Evolutionary conservation across 2,329 filamentous ascomycete genomes (phyloP).

Genomic region (Colletotrichum kahawae): DNA sequence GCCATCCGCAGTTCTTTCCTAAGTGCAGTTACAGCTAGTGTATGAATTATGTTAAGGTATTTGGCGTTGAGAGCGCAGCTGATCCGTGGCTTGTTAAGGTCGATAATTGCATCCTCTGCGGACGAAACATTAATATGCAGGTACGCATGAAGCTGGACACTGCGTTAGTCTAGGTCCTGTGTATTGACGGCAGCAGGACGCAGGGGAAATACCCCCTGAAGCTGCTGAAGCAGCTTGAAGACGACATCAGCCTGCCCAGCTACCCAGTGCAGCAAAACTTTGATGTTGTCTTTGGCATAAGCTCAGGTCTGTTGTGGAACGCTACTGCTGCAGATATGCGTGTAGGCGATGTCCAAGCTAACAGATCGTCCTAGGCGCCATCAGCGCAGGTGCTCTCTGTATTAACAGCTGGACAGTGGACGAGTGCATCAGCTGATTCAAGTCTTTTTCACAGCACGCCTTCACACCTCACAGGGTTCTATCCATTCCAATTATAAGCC

Average conservation of each 20-base stretch:
- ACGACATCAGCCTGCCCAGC: constrained; percentile 12
- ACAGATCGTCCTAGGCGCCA: background rate
- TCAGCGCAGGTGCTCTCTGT: background rate
- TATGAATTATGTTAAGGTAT: background rate
- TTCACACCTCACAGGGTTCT: background rate
- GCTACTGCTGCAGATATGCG: background rate
- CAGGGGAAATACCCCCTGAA: constrained; percentile 32
- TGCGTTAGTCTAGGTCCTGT: background rate
- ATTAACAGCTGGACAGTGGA: background rate
- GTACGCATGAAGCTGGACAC: background rate
- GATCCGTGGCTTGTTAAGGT: background rate
- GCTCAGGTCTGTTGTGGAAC: background rate
- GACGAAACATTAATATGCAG: background rate
- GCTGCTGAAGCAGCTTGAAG: constrained; percentile 31
- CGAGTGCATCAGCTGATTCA: background rate
- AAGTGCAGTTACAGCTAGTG: background rate
- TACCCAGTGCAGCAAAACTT: background rate
- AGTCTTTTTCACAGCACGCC: background rate
- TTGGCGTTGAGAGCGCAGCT: background rate
- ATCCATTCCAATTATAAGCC: background rate
- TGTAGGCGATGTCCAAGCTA: background rate
- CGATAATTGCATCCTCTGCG: background rate
- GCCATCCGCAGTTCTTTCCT: background rate
- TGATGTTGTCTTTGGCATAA: background rate
- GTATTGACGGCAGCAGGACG: constrained; percentile 30